Base-by-base conservation (phyloP, 164 flowering plant genomes). In the Dillenia suffruticosa region DNA sequence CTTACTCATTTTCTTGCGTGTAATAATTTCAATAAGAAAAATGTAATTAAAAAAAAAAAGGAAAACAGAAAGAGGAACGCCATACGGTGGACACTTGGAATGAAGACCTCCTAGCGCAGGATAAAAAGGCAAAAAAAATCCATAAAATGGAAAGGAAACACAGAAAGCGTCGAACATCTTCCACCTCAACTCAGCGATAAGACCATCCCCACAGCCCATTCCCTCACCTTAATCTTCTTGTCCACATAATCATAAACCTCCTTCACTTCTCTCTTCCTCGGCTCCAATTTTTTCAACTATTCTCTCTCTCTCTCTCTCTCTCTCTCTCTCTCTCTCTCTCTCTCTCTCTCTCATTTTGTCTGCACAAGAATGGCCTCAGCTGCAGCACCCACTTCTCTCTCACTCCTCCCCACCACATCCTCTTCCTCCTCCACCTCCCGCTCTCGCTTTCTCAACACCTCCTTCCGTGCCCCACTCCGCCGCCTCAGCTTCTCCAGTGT, bases 121-220 rank as follows among this genome's bases (percentile, higher is more conserved):
- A n/a, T n/a, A n/a, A n/a, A n/a, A n/a, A n/a, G n/a, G n/a, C n/a
- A n/a, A n/a, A n/a, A n/a, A n/a, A n/a, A n/a, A n/a, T n/a, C n/a
- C n/a, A n/a, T 24, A 3, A 24, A 3, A 24, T 24, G 32, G 32
- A 57, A 49, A 12, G 22, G 26, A 46, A 59, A 46, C 11, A 17
- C 16, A 43, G 7, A 24, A 6, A 15, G 52, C 63, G 73, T 72
- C 69, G 79, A 77, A 45, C 67, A 74, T 77, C 71, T 58, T 72
- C 66, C 56, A 73, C 92, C 92, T 79, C 86, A 57, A 67, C 76
- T 73, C 84, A 54, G 54, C 82, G 92, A 87, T 87, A 87, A 87
- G 86, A 70, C 60, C 54, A 64, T 51, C 72, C 56, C 61, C 54
- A 54, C 53, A 32, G 10, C 79, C 54, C 77, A 57, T 60, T 46